Percentiles rank a stretch among this genome's conserved stretches.
Evolutionary conservation across 208 protist genomes (phyloP).

Genomic region (Leishmania martiniquensis): DNA sequence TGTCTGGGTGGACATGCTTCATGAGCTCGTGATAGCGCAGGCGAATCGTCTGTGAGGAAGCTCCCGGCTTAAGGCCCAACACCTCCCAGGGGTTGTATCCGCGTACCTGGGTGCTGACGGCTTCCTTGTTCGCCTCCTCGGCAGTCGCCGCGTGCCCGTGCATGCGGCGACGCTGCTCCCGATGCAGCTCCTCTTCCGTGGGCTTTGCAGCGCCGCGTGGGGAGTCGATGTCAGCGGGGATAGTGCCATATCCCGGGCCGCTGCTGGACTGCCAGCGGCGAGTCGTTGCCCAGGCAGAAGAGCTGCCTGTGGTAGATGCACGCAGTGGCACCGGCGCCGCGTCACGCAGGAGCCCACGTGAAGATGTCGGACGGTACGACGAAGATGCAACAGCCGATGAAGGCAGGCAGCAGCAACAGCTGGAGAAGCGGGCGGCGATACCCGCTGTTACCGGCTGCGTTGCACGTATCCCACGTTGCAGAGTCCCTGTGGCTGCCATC

Average conservation of each 20-base stretch:
- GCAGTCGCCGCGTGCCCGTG: conserved; percentile 30
- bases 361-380: background rate
- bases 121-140: conserved; percentile 43
- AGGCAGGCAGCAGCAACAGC: conserved; percentile 1
- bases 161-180: conserved; percentile 38
- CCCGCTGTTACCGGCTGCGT: background rate
- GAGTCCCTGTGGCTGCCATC: background rate
- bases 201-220: conserved; percentile 52
- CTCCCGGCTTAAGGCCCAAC: conserved; percentile 78
- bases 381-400: conserved; percentile 1
- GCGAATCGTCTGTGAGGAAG: conserved; percentile 70
- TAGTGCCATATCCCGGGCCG: conserved; percentile 45
- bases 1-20: conserved; percentile 84
- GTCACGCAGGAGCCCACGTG: conserved; percentile 1
- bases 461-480: background rate
- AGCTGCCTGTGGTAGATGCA: background rate
- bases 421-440: background rate
- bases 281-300: conserved; percentile 5
- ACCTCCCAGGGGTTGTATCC: conserved; percentile 91
- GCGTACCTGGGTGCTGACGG: conserved; percentile 41
- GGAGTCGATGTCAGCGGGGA: conserved; percentile 71
- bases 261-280: conserved; percentile 30
- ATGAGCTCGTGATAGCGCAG: conserved; percentile 88
- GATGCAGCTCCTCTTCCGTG: conserved; percentile 53
- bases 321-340: background rate